Evolutionary conservation across 139 green algal genomes (phyloP).

Genomic region (Mesostigma viride): DNA sequence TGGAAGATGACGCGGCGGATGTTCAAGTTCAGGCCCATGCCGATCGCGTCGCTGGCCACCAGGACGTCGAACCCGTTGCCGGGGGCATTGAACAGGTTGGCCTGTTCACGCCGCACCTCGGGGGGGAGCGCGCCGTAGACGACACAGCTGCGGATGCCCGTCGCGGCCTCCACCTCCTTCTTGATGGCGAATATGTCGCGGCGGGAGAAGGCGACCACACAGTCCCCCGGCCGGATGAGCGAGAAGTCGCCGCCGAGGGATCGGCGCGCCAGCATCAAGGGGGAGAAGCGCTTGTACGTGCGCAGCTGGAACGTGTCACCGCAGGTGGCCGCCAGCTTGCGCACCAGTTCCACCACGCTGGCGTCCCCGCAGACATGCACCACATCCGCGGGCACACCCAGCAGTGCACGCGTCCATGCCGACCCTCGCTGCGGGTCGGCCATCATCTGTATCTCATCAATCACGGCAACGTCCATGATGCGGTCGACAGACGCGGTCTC

Average conservation of each 20-base stretch:
- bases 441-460: constrained; percentile 94
- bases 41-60: constrained; percentile 83
- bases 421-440: constrained; percentile 71
- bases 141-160: constrained; percentile 44
- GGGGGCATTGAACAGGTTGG: constrained; percentile 76
- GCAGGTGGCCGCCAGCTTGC: constrained; percentile 24
- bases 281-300: constrained; percentile 56
- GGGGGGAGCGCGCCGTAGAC: constrained; percentile 81
- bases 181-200: constrained; percentile 63
- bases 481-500: constrained; percentile 70
- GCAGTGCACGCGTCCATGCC: constrained; percentile 84
- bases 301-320: constrained; percentile 31
- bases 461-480: constrained; percentile 74
- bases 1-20: constrained; percentile 83
- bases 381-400: constrained; percentile 43
- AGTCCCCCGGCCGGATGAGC: constrained; percentile 71
- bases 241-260: constrained; percentile 21
- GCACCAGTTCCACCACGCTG: constrained; percentile 62
- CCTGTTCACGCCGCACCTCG: constrained; percentile 67
- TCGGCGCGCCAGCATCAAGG: constrained; percentile 37
- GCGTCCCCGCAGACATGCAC: constrained; percentile 91
- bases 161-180: constrained; percentile 42
- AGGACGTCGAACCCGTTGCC: constrained; percentile 63
- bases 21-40: constrained; percentile 96
- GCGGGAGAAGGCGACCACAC: constrained; percentile 85